Conservation (phyloP, 2,329 filamentous ascomycete genomes). For the Raffaelea deltoideospora region DNA sequence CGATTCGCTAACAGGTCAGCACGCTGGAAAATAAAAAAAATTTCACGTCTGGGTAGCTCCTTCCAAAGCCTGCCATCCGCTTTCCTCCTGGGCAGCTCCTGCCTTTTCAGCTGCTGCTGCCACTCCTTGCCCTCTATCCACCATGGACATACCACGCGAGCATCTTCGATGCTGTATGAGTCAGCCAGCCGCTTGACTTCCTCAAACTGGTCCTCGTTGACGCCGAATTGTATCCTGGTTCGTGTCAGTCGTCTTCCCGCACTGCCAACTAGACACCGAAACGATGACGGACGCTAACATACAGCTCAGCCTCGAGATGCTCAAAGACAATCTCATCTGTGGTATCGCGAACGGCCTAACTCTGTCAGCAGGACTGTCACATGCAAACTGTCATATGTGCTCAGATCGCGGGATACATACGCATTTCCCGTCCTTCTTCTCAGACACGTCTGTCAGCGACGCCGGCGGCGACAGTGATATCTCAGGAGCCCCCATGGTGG, state of each 20-base stretch:
- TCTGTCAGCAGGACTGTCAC: not conserved
- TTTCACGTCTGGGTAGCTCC: too few relatives aligned
- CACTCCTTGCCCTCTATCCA: too few relatives aligned
- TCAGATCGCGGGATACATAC: not conserved
- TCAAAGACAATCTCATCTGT: conserved; percentile 1
- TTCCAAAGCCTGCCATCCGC: too few relatives aligned
- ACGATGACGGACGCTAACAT: not conserved
- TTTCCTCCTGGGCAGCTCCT: too few relatives aligned
- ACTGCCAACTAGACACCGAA: not conserved
- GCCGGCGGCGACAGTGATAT: conserved; percentile 1
- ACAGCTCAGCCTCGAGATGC: conserved; percentile 3
- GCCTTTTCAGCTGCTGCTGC: too few relatives aligned
- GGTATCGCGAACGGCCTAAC: not conserved
- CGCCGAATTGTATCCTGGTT: conserved; percentile 1
- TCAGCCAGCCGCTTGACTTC: conserved; percentile 5
- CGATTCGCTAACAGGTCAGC: not conserved
- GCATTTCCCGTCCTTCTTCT: conserved; percentile 11
- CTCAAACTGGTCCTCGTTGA: conserved; percentile 2
- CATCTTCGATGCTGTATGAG: conserved; percentile 2
- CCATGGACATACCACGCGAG: not conserved
- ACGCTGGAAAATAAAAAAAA: not conserved
- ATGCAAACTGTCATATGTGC: not conserved
- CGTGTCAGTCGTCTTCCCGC: not conserved
- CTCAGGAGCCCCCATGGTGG: conserved; percentile 1
- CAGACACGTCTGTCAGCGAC: not conserved